Evolutionary conservation across 768 basidiomycete genomes (phyloP).

Genomic region (Hebeloma cylindrosporum): DNA sequence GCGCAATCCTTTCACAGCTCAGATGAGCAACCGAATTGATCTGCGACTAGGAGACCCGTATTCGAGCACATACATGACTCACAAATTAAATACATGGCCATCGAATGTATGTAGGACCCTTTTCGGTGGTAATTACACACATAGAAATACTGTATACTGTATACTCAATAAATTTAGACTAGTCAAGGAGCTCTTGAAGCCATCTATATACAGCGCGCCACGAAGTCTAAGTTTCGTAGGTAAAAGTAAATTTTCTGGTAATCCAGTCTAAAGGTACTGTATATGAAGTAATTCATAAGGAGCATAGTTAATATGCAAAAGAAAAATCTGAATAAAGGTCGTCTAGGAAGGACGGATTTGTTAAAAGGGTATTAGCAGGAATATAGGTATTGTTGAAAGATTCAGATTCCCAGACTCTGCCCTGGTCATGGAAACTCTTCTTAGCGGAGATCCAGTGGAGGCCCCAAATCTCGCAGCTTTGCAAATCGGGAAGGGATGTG

Average conservation of each 20-base stretch:
- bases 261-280: too few relatives aligned
- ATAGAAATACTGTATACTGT: too few relatives aligned
- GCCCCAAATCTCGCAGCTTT: conserved; percentile 72
- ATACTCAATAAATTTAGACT: too few relatives aligned
- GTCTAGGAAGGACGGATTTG: conserved; percentile 33
- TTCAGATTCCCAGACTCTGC: conserved; percentile 54
- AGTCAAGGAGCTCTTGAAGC: neutral
- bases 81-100: too few relatives aligned
- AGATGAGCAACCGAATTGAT: too few relatives aligned
- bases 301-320: conserved; percentile 29
- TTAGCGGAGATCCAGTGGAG: conserved; percentile 71
- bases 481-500: conserved; percentile 57
- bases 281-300: neutral
- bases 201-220: conserved; percentile 7
- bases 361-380: conserved; percentile 22
- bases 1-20: too few relatives aligned
- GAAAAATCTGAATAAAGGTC: conserved; percentile 31
- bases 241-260: too few relatives aligned
- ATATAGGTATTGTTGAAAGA: conserved; percentile 33
- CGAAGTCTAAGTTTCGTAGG: conserved; percentile 15
- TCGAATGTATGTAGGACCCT: too few relatives aligned
- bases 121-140: too few relatives aligned
- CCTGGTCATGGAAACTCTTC: conserved; percentile 41
- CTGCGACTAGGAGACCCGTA: too few relatives aligned
- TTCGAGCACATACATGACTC: too few relatives aligned